Base-by-base conservation (phyloP, 1,284 basidiomycete species). In the Blastosporella zonata region DNA sequence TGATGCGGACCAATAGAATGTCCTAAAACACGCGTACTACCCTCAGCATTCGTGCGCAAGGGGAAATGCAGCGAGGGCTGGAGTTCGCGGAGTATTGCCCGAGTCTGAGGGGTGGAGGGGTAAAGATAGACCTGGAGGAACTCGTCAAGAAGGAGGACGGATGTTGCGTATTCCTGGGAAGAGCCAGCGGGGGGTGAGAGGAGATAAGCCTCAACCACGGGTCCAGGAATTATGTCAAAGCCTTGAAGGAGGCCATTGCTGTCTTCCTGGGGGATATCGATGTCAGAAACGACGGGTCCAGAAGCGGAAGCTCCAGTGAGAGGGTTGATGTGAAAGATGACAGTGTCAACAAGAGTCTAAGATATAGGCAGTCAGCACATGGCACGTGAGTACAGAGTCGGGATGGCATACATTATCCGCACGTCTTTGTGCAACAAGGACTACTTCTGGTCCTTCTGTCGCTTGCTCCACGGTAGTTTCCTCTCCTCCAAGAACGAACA, bases 311-410 rank as follows among this genome's bases (percentile, higher is more conserved):
- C 74, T 20, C 92, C 92, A 0, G 87, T 93, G 36, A 90, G 66
- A 0, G 88, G 87, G 56, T 93, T 78, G 44, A 95, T 68, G 55
- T 91, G 87, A 72, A 85, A 93, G 10, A 86, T 61, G 2, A 93
- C 81, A 0, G 89, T 86, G 55, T 87, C 83, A 13, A 79, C 71
- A 31, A 82, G 69, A 10, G 70, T 65, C 82, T 85, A n/a, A n/a
- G 53, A 6, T 18, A 21, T 48, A 18, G 28, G 54, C 46, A 20
- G 17, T 42, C 12, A 36, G n/a, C 27, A 47, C 36, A 21, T 20
- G 40, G 47, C 46, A 34, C 23, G 21, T 28, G 38, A 17, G 15
- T 40, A 50, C 37, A 48, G 46, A 8, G 20, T 9, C 17, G 67
- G 15, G 22, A 3, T n/a, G 3, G 52, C 81, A 35, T 54, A 87